Percentiles rank a stretch among this genome's conserved stretches.
phyloP scores from a whole-genome alignment of 2,329 filamentous ascomycete species.

The Colletotrichum truncatum region DNA sequence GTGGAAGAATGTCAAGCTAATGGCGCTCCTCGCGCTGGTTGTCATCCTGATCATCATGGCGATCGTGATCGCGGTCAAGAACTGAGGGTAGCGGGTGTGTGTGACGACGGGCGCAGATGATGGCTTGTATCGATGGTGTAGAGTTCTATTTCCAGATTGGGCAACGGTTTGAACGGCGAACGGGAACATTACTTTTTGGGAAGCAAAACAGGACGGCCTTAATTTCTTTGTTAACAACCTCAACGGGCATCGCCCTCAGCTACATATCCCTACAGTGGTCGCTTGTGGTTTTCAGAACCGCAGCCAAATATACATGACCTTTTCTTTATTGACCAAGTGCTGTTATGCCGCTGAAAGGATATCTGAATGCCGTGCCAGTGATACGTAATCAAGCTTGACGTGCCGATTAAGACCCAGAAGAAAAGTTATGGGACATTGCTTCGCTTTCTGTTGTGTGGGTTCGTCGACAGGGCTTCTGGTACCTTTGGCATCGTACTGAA shows the following conservation, averaged over 20 bases:
- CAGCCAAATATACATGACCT: constrained; percentile 6
- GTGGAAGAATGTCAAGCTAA: constrained; percentile 99
- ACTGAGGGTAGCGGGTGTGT: constrained; percentile 34
- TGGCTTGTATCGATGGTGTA: constrained; percentile 15
- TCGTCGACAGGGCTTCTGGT: too few species aligned
- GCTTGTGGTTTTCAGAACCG: constrained; percentile 19
- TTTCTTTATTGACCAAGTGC: not conserved
- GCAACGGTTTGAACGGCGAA: constrained; percentile 28
- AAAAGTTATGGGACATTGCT: too few species aligned
- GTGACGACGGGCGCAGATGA: constrained; percentile 3
- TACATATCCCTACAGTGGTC: not conserved
- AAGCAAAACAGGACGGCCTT: constrained; percentile 25
- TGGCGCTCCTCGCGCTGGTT: constrained; percentile 80
- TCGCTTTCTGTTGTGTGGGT: too few species aligned
- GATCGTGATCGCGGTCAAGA: constrained; percentile 64
- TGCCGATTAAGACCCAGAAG: too few species aligned
- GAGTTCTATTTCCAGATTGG: constrained; percentile 18
- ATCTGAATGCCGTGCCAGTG: too few species aligned
- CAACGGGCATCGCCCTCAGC: not conserved
- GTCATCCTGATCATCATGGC: constrained; percentile 66
- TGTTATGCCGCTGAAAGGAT: not conserved
- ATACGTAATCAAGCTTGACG: too few species aligned
- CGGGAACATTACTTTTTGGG: constrained; percentile 18
- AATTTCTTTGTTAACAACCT: not conserved
- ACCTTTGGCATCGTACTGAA: too few species aligned